Base-by-base conservation (phyloP, 1,139 yeast genomes). In the Lodderomyces parapsilosis region DNA sequence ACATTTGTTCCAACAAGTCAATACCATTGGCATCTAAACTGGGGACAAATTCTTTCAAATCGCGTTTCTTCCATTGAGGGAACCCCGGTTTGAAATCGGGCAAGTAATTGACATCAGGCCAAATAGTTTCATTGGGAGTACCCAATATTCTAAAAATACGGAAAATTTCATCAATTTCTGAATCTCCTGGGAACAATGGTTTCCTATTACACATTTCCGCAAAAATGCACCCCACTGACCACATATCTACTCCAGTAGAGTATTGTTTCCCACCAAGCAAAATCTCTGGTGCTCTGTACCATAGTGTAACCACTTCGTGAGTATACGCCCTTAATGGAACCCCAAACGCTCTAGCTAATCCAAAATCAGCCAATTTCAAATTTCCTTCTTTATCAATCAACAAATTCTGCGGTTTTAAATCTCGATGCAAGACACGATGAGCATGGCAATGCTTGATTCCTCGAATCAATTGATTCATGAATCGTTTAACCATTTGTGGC, bases 201-300 rank as follows among this genome's bases (percentile, higher is more conserved):
- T 89, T 89, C 50, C 99, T 77, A 59, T 91, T 89, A 55, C 94
- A 93, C 98, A 93, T 91, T 64, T 93, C 99, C 5, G 98, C 99
- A 68, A 94, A 93, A 45, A 93, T 93, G 65, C 98, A 91, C 18
- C 99, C 99, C 46, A 90, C 88, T 14, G 96, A 88, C 99, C 99
- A 93, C 85, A 94, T 90, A 63, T 93, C 99, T 40, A 93, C 98
- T 22, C 98, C 98, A 0, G 98, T 93, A 41, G 96, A 88, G 65
- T 93, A 93, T 64, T 93, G 98, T 53, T 95, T 89, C 19, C 98
- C 97, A 25, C 99, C 99, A 33, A 93, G 74, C 51, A 93, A 73
- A 47, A 93, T 89, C 62, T 93, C 99, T 1, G 99, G 99, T 0
- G 98, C 91, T 53, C 99, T 77, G 66, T 93, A 93, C 99, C 99